phyloP scores from a whole-genome alignment of 2,329 filamentous ascomycete genomes.

The Neonectria faginata region DNA sequence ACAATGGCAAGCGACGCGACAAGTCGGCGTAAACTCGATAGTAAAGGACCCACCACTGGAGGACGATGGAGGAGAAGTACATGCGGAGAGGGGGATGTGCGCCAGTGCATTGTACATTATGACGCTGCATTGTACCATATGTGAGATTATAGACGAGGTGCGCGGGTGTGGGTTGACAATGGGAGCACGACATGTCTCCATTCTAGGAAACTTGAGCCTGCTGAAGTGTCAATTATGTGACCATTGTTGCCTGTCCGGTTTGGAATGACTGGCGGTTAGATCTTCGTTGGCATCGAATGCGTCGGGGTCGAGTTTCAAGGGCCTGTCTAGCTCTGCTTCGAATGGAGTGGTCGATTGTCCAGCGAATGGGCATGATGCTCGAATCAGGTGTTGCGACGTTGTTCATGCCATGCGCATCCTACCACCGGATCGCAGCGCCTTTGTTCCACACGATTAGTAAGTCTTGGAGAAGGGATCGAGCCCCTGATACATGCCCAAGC shows the following conservation, averaged over 20 bases:
- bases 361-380: slow-evolving; percentile 11
- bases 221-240: neutral
- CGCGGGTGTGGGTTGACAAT: slow-evolving; percentile 31
- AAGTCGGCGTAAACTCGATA: slow-evolving; percentile 60
- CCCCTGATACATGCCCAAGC: neutral
- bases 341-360: neutral
- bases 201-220: slow-evolving; percentile 11
- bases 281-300: neutral
- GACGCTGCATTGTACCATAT: slow-evolving; percentile 50
- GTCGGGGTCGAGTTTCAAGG: slow-evolving; percentile 15
- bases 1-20: slow-evolving; percentile 87
- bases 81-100: slow-evolving; percentile 30
- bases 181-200: slow-evolving; percentile 26
- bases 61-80: slow-evolving; percentile 28
- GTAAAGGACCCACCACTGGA: slow-evolving; percentile 23
- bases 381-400: slow-evolving; percentile 3
- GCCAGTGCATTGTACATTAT: slow-evolving; percentile 47
- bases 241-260: neutral
- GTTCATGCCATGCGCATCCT: slow-evolving; percentile 11
- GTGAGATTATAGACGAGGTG: slow-evolving; percentile 48
- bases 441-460: neutral
- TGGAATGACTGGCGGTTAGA: neutral
- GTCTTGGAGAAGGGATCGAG: neutral
- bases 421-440: neutral
- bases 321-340: slow-evolving; percentile 16